Base-by-base conservation (phyloP, 2,329 filamentous ascomycete species). In the Cladosporium colombiae region DNA sequence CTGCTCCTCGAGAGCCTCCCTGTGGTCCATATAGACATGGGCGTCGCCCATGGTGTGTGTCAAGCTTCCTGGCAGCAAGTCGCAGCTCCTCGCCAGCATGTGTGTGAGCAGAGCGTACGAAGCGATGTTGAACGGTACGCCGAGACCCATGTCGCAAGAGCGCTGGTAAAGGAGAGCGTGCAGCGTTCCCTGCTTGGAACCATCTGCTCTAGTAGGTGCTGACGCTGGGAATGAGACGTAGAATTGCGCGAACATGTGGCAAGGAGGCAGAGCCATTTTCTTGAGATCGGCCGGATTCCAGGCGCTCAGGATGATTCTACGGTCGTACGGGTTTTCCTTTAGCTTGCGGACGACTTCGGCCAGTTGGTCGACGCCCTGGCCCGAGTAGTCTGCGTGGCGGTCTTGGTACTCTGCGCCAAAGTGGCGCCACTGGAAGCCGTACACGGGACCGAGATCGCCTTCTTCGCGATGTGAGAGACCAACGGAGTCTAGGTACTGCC, bases 371-470 rank as follows among this genome's bases (percentile, higher is more conserved):
- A 97, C 92, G 21, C 95, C 95, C 76, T 96, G 84, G 0, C 91
- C 93, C 0, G 87, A 84, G 79, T 99, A 99, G 76, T 98, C 92
- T 0, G 90, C 85, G 70, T 88, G 83, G 16, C 89, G 85, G 74
- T 94, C 90, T 21, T 89, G 82, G 77, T 99, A 99, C 68, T 92
- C 88, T 5, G 95, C 95, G 60, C 95, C 95, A 74, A 99, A 99
- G 79, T 98, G 94, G 3, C 95, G 91, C 95, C 95, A 99, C 80
- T 99, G 95, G 81, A 99, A 99, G 1, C 95, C 95, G 77, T 99
- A 99, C 0, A 98, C 93, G 33, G 95, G 95, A 0, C 95, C 95
- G 0, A 99, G 84, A 75, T 99, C 95, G 70, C 95, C 95, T 23
- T 89, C 91, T 62, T 88, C 91, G 67, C 94, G 91, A 76, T 97